Evolutionary conservation across 1,284 basidiomycete genomes (phyloP).

Genomic region (Fomitopsis palustris): DNA sequence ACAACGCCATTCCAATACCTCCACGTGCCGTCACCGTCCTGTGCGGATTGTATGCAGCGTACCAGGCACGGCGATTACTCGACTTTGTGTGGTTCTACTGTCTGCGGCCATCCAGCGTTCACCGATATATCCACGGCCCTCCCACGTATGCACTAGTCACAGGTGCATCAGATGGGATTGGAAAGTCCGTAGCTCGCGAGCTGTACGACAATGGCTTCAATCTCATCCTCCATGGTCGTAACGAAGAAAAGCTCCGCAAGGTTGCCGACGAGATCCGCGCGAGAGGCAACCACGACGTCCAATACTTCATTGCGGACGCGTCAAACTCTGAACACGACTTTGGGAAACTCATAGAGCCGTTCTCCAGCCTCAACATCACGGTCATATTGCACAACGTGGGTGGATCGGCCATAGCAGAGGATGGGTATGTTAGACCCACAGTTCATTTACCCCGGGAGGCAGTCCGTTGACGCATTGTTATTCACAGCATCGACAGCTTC

Average conservation of each 20-base stretch:
- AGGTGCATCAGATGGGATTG: slow-evolving; percentile 31
- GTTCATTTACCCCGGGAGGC: slow-evolving; percentile 4
- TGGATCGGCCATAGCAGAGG: not conserved
- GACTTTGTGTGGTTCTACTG: slow-evolving; percentile 6
- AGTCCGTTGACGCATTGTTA: not conserved
- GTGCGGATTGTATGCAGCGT: not conserved
- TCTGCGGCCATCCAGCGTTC: not conserved
- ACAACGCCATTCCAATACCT: not conserved
- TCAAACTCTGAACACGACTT: not conserved
- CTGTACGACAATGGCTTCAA: slow-evolving; percentile 28
- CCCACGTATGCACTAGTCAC: slow-evolving; percentile 27
- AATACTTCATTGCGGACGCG: slow-evolving; percentile 22
- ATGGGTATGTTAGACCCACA: slow-evolving; percentile 12
- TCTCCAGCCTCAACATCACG: slow-evolving; percentile 4
- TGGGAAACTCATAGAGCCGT: slow-evolving; percentile 1
- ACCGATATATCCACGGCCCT: slow-evolving; percentile 1
- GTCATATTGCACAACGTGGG: slow-evolving; percentile 7
- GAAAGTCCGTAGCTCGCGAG: slow-evolving; percentile 23
- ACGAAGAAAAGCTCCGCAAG: slow-evolving; percentile 23
- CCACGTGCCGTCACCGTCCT: not conserved
- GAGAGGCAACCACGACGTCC: slow-evolving; percentile 14
- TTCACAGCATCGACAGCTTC: slow-evolving; percentile 19
- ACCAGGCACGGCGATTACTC: not conserved
- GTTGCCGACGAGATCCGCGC: slow-evolving; percentile 21
- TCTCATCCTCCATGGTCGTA: slow-evolving; percentile 28